Evolutionary conservation across 768 basidiomycete species (phyloP).

Genomic region (Phaeotremella skinneri): DNA sequence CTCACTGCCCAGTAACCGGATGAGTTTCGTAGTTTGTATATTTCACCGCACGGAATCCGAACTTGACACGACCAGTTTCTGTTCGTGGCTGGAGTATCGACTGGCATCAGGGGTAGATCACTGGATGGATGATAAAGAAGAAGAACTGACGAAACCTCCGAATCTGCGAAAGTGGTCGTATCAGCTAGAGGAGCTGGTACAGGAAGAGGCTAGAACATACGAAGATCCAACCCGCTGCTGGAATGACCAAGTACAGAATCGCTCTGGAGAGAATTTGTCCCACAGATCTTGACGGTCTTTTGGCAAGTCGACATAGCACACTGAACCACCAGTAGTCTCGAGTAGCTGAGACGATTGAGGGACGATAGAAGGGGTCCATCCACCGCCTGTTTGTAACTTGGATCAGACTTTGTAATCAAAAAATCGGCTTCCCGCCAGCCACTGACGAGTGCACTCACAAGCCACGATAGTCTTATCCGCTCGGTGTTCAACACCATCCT

Average conservation of each 20-base stretch:
- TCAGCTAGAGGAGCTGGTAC: not conserved
- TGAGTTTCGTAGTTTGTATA: conserved; percentile 33
- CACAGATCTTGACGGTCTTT: conserved; percentile 26
- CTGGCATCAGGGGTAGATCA: conserved; percentile 2
- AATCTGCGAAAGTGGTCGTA: not conserved
- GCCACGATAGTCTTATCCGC: conserved; percentile 30
- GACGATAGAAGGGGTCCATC: conserved; percentile 31
- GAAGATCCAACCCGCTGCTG: not conserved
- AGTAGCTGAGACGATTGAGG: conserved; percentile 21
- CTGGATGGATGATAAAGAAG: not conserved
- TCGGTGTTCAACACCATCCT: conserved; percentile 24
- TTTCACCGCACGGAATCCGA: conserved; percentile 33
- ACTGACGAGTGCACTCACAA: conserved; percentile 18
- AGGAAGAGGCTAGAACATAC: not conserved
- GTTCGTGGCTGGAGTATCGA: conserved; percentile 20
- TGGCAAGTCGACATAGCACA: conserved; percentile 24
- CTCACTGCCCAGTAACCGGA: conserved; percentile 27
- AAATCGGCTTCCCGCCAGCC: not conserved
- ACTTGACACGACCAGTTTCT: conserved; percentile 25
- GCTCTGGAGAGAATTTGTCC: conserved; percentile 16
- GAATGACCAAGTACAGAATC: conserved; percentile 15
- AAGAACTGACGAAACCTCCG: not conserved
- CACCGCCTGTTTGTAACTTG: conserved; percentile 23
- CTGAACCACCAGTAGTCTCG: conserved; percentile 32
- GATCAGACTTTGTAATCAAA: not conserved